Conservation (phyloP, 371 early-diverging fungal species). For the Polyrhizophydium stewartii region DNA sequence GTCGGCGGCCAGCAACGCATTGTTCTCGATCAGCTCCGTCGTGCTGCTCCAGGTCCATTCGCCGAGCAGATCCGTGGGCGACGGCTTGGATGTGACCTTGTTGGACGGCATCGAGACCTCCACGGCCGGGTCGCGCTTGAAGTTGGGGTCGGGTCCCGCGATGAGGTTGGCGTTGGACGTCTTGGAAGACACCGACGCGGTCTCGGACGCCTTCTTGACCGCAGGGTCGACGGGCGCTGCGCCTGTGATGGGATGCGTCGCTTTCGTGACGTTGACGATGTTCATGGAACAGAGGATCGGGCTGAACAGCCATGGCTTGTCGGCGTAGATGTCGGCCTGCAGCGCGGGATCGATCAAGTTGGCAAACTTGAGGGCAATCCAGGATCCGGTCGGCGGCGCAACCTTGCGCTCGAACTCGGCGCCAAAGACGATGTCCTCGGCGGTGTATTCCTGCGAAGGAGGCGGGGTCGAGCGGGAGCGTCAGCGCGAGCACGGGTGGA, state of each 20-base stretch:
- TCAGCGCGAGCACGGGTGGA: too few species aligned
- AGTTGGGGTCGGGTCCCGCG: conserved; percentile 5
- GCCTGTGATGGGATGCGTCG: conserved; percentile 5
- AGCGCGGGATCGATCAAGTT: conserved; percentile 77
- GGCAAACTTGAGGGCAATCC: conserved; percentile 69
- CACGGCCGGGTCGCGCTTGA: neutral
- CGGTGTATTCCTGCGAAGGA: conserved; percentile 39
- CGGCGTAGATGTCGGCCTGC: conserved; percentile 63
- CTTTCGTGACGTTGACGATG: conserved; percentile 46
- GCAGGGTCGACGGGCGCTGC: conserved; percentile 4
- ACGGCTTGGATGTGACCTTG: conserved; percentile 10
- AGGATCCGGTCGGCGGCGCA: conserved; percentile 64
- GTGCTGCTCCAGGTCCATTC: conserved; percentile 38
- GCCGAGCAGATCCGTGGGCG: conserved; percentile 22
- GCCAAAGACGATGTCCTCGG: conserved; percentile 72
- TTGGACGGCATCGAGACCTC: conserved; percentile 10
- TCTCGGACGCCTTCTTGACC: conserved; percentile 1
- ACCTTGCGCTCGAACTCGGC: conserved; percentile 67
- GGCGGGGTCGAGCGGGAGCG: too few species aligned
- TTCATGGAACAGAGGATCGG: conserved; percentile 75
- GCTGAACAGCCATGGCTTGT: conserved; percentile 70
- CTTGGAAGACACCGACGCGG: neutral
- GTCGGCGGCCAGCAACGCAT: conserved; percentile 21
- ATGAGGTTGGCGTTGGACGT: neutral
- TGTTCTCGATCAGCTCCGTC: conserved; percentile 29